phyloP scores from a whole-genome alignment of 2,329 filamentous ascomycete genomes.

The Cladosporium sphaerospermum region DNA sequence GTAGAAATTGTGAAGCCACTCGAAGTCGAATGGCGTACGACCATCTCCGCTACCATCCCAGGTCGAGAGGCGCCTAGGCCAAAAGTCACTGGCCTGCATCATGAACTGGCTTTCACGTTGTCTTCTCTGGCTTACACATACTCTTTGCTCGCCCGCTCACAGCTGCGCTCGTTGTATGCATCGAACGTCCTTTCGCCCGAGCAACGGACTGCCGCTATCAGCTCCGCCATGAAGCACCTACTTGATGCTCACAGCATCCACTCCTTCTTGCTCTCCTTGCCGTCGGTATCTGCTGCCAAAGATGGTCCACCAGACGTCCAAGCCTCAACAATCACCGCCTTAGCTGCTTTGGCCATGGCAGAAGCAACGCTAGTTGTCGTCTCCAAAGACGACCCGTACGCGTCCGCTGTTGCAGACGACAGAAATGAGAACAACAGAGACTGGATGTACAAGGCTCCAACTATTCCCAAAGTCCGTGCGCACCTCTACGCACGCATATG shows the following conservation, averaged over 20 bases:
- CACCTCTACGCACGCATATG: conserved; percentile 84
- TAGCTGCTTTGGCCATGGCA: conserved; percentile 63
- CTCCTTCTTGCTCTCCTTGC: conserved; percentile 52
- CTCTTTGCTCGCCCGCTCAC: conserved; percentile 63
- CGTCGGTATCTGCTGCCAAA: conserved; percentile 45
- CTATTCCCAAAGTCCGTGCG: conserved; percentile 81
- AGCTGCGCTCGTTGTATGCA: conserved; percentile 68
- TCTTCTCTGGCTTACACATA: conserved; percentile 71
- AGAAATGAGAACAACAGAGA: conserved; percentile 79
- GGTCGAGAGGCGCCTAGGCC: conserved; percentile 61
- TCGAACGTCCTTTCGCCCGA: conserved; percentile 56
- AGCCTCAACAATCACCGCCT: conserved; percentile 37
- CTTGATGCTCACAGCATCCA: conserved; percentile 75
- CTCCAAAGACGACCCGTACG: conserved; percentile 90
- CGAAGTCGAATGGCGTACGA: conserved; percentile 74
- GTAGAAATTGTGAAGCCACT: conserved; percentile 63
- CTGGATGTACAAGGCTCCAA: conserved; percentile 92
- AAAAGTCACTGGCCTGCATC: conserved; percentile 67
- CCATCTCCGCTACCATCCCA: conserved; percentile 59
- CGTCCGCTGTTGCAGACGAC: conserved; percentile 71
- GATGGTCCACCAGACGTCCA: conserved; percentile 38
- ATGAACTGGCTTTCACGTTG: conserved; percentile 75
- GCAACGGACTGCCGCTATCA: conserved; percentile 63
- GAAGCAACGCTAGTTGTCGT: conserved; percentile 88
- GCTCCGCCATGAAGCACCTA: conserved; percentile 68